phyloP scores from a whole-genome alignment of 106 monocot species.

The Phalaenopsis aphrodite region DNA sequence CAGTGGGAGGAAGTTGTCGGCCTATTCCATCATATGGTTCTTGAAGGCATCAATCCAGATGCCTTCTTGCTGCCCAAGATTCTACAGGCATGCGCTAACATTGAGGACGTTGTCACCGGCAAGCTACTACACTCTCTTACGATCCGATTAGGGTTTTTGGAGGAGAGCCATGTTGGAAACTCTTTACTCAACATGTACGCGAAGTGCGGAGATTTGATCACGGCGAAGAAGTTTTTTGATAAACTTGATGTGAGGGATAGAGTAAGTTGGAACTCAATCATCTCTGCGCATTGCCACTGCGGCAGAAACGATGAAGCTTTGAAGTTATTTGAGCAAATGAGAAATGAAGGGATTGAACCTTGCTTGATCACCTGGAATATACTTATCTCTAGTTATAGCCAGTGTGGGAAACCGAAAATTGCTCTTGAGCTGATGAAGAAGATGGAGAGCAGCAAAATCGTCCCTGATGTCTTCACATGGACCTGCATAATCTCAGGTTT shows the following conservation, averaged over 20 bases:
- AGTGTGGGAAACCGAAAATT: constrained; percentile 29
- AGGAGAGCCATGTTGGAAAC: constrained; percentile 44
- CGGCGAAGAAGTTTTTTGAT: constrained; percentile 42
- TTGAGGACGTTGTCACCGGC: constrained; percentile 37
- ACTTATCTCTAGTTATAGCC: constrained; percentile 49
- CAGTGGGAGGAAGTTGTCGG: constrained; percentile 50
- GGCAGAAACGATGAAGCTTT: constrained; percentile 49
- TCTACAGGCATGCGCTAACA: constrained; percentile 63
- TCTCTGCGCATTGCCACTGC: constrained; percentile 55
- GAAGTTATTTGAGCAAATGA: constrained; percentile 56
- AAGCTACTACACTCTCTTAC: constrained; percentile 66
- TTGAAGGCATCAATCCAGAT: constrained; percentile 56
- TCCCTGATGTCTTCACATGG: constrained; percentile 79
- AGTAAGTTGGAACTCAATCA: constrained; percentile 85
- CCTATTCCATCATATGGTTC: constrained; percentile 54
- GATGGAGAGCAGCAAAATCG: constrained; percentile 48
- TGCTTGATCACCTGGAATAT: constrained; percentile 85
- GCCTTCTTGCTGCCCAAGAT: constrained; percentile 66
- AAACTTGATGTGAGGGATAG: constrained; percentile 38
- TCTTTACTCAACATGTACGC: constrained; percentile 76
- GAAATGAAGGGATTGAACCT: constrained; percentile 47
- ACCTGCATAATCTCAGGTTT: constrained; percentile 85
- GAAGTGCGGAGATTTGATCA: constrained; percentile 55
- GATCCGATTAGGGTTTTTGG: constrained; percentile 32
- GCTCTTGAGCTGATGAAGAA: constrained; percentile 60